Percentiles rank a stretch among this genome's conserved stretches.
Evolutionary conservation across 2,329 filamentous ascomycete genomes (phyloP).

Genomic region (Pyrenochaeta sp.): DNA sequence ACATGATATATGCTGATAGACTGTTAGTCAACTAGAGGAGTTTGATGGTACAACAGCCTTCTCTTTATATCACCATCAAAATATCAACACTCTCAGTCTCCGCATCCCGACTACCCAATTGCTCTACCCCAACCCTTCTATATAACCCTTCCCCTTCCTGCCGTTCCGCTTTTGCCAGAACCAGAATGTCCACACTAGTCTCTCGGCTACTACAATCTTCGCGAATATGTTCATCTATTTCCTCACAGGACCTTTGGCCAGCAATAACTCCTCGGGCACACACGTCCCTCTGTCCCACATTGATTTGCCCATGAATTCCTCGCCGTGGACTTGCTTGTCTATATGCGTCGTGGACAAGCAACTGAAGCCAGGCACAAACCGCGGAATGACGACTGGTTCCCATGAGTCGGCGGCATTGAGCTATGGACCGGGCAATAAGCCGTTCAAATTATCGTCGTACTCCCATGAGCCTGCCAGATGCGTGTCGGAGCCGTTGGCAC

Average conservation of each 20-base stretch:
- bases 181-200: neutral
- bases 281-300: slow-evolving; percentile 6
- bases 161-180: neutral
- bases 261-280: slow-evolving; percentile 4
- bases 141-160: neutral
- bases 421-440: slow-evolving; percentile 2
- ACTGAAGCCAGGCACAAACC: neutral
- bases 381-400: neutral
- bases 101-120: slow-evolving; percentile 1
- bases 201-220: neutral
- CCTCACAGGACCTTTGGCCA: slow-evolving; percentile 2
- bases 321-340: neutral
- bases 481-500: neutral
- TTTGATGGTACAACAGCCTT: too few species aligned
- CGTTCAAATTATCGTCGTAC: slow-evolving; percentile 8
- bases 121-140: slow-evolving; percentile 3
- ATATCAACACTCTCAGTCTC: neutral
- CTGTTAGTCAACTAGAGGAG: too few species aligned
- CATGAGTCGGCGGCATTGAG: neutral
- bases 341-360: neutral
- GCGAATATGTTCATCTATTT: neutral
- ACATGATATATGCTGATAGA: too few species aligned
- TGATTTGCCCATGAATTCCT: neutral
- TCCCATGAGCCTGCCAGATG: neutral
- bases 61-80: neutral